Evolutionary conservation across 306 rosid genomes (phyloP).

Genomic region (Prunus dulcis): DNA sequence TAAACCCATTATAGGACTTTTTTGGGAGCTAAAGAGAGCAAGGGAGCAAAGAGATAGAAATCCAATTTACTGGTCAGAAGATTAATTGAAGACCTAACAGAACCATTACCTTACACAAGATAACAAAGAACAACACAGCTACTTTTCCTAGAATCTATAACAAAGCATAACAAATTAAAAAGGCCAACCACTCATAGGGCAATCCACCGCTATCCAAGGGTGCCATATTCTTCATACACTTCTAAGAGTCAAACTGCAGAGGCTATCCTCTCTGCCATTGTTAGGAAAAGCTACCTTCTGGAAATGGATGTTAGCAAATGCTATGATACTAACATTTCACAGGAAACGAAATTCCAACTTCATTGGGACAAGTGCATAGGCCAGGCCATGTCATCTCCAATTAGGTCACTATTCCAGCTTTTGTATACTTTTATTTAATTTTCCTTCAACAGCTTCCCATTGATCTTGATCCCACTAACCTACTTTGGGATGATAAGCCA

Average conservation of each 20-base stretch:
- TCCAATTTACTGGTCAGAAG: background rate
- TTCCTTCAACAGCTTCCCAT: conserved; percentile 35
- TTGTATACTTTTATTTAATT: conserved; percentile 39
- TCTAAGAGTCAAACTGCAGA: conserved; percentile 25
- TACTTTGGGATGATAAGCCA: conserved; percentile 1
- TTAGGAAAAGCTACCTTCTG: conserved; percentile 21
- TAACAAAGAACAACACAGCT: background rate
- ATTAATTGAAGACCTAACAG: background rate
- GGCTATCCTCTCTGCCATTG: conserved; percentile 13
- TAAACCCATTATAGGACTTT: background rate
- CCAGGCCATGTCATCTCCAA: conserved; percentile 24
- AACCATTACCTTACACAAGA: background rate
- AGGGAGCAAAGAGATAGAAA: background rate
- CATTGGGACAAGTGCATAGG: background rate
- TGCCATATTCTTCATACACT: conserved; percentile 16
- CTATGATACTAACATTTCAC: conserved; percentile 20
- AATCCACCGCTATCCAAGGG: conserved; percentile 20
- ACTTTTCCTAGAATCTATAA: background rate
- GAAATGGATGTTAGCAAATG: conserved; percentile 22
- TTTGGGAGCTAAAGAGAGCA: background rate
- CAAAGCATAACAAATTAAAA: conserved; percentile 1
- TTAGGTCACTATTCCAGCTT: conserved; percentile 16
- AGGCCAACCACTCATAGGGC: background rate
- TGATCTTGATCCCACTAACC: conserved; percentile 21
- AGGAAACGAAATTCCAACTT: background rate